Evolutionary conservation across 768 basidiomycete species (phyloP).

Genomic region (Hypsizygus marmoreus): DNA sequence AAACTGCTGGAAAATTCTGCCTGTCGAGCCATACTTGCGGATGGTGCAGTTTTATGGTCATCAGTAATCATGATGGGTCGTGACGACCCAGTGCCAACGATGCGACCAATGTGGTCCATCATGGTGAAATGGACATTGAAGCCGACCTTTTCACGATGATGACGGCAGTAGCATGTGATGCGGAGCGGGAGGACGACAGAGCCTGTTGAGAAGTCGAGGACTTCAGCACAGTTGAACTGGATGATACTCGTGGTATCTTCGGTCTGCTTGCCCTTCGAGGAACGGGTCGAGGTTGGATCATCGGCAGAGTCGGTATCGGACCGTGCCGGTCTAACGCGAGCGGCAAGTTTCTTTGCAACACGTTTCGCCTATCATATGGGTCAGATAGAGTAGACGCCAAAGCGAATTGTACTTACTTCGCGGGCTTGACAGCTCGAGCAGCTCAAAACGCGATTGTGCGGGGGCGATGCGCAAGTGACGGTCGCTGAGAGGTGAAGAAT

Average conservation of each 20-base stretch:
- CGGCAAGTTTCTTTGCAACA: constrained; percentile 84
- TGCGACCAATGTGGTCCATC: constrained; percentile 74
- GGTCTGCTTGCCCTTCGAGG: constrained; percentile 47
- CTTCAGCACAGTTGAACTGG: constrained; percentile 92
- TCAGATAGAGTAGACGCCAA: constrained; percentile 7
- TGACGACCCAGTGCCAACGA: constrained; percentile 81
- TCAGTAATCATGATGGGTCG: constrained; percentile 98
- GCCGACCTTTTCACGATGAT: constrained; percentile 96
- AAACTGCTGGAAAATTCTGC: constrained; percentile 34
- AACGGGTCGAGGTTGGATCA: constrained; percentile 39
- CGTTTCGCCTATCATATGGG: constrained; percentile 71
- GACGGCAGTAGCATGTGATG: constrained; percentile 97
- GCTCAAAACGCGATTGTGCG: constrained; percentile 73
- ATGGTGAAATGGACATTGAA: constrained; percentile 90
- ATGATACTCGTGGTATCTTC: constrained; percentile 85
- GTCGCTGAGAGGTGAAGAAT: constrained; percentile 71
- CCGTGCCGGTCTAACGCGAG: constrained; percentile 76
- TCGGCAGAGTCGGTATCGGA: constrained; percentile 74
- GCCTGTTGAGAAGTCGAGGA: constrained; percentile 86
- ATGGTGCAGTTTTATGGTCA: constrained; percentile 85
- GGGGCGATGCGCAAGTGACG: constrained; percentile 81
- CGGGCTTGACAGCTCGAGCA: constrained; percentile 89
- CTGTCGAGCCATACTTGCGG: constrained; percentile 29
- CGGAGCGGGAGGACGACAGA: constrained; percentile 89
- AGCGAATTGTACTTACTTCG: constrained; percentile 54